Evolutionary conservation across 2,329 filamentous ascomycete species (phyloP), one percentile per base, ranked within the genome.

Genomic region (Rhynchosporium secalis): DNA sequence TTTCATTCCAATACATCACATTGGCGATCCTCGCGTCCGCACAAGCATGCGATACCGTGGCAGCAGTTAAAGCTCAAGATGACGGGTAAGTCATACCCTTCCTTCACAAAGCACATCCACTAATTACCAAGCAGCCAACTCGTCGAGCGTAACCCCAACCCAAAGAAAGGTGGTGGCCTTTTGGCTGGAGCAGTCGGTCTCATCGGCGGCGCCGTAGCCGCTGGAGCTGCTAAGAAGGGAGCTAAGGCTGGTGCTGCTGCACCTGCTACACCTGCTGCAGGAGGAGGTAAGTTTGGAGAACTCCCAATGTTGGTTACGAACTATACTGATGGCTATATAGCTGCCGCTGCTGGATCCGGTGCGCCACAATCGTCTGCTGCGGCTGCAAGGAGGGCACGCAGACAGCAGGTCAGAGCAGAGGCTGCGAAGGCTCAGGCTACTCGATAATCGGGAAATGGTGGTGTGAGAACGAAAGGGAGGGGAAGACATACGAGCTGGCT

Each of bases 1-100:
- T 56, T 38, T 56, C 52, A n/a, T 56, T 56, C 52, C 52, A 56
- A 45, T 9, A 43, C 52, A 29, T 56, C 33, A 38, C 52, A 38
- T 38, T 56, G 52, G 52, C 52, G 52, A 36, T 56, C 15, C 52
- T 56, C 2, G 38, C 41, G 2, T 43, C 52, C 38, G 41, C 52
- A 8, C 20, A 41, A 5, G 52, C 52, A 43, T 29, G 41, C 20
- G 7, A 36, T 7, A 41, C 20, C 20, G 20, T 20, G 20, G 20
- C 36, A 9, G 15, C 9, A 12, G 41, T 43, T 29, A 56, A 10
- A 29, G 52, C 28, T 20, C 36, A 38, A 31, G 52, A 56, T 20
- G 41, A 56, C 28, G 41, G 52, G 52, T 56, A 28, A 38, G 20
- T 9, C n/a, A 15, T 26, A 15, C 2, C 2, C 29, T 29, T 5